phyloP scores from a whole-genome alignment of 106 monocot species.

The Xerophyta viscosa region DNA sequence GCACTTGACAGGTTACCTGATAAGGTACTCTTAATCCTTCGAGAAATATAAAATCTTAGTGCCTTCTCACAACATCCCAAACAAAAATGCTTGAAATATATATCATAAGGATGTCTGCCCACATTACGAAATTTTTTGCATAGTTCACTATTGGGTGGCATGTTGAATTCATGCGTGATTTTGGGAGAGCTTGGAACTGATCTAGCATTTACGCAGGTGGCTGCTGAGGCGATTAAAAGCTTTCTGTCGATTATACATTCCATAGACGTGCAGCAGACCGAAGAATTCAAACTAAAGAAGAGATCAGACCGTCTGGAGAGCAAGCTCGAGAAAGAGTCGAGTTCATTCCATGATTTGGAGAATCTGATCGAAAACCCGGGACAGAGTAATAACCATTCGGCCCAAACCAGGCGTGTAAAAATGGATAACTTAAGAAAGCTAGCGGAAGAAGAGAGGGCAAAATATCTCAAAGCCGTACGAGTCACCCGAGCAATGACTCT shows the following conservation, averaged over 20 bases:
- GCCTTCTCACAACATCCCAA: no score
- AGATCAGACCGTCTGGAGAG: slow-evolving; percentile 43
- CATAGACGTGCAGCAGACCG: slow-evolving; percentile 50
- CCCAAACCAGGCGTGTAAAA: slow-evolving; percentile 23
- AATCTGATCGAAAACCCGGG: neutral
- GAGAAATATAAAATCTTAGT: no score
- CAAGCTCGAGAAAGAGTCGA: slow-evolving; percentile 49
- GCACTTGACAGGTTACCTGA: slow-evolving; percentile 57
- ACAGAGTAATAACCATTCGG: neutral
- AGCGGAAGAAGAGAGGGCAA: slow-evolving; percentile 64
- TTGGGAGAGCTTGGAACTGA: no score
- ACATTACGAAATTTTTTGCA: neutral
- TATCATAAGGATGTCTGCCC: no score
- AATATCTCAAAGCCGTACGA: slow-evolving; percentile 48
- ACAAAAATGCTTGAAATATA: no score
- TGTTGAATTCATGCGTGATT: neutral
- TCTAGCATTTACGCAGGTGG: slow-evolving; percentile 40
- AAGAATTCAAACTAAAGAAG: slow-evolving; percentile 55
- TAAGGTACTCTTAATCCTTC: slow-evolving; percentile 36
- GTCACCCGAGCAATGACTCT: slow-evolving; percentile 64
- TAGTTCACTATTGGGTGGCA: neutral
- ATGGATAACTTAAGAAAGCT: slow-evolving; percentile 42
- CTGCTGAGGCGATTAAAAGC: slow-evolving; percentile 75
- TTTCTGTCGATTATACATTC: slow-evolving; percentile 60
- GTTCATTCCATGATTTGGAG: slow-evolving; percentile 15